Base-by-base conservation (phyloP, 2,329 filamentous ascomycete genomes). In the Arthrinium phaeospermum region DNA sequence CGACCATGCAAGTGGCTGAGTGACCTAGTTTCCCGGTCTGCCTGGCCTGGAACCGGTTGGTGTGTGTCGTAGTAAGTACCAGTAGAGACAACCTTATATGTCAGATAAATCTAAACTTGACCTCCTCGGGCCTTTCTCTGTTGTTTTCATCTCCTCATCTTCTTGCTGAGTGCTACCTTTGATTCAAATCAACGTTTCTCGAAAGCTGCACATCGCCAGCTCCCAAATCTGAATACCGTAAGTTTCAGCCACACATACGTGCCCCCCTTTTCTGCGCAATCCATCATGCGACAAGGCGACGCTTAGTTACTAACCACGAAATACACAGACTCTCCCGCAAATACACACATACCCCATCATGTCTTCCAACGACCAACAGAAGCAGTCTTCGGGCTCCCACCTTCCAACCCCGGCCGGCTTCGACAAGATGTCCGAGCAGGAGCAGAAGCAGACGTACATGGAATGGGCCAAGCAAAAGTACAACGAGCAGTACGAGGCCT, bases 401-500 rank as follows among this genome's bases (percentile, higher is more conserved):
- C 67, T 73, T 73, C 70, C 57, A 73, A 67, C 68, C 70, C 72
- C 72, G 47, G 61, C 67, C 49, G 51, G 64, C 68, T 72, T 68
- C 70, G 46, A 72, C 70, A 27, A 72, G 70, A 70, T 72, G 70
- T 27, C 46, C 46, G 45, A 72, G 24, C 51, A 72, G 64, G 64
- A 72, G 71, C 44, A 74, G 72, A 71, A 74, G 69, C 72, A 74
- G 71, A 67, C 72, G n/a, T 74, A 74, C 71, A 85, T 86, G 80
- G 89, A 92, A 77, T 91, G 88, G 87, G 81, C 87, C 73, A 89
- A 87, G 79, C 82, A 90, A 72, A 90, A 88, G 69, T 94, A 94
- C 85, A 91, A 93, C 83, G 83, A 88, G 71, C 90, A 94, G 81
- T 94, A 94, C 82, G 91, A 94, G 79, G 87, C 83, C 77, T 94